Evolutionary conservation across 768 basidiomycete genomes (phyloP).

Genomic region (Mrakia frigida): DNA sequence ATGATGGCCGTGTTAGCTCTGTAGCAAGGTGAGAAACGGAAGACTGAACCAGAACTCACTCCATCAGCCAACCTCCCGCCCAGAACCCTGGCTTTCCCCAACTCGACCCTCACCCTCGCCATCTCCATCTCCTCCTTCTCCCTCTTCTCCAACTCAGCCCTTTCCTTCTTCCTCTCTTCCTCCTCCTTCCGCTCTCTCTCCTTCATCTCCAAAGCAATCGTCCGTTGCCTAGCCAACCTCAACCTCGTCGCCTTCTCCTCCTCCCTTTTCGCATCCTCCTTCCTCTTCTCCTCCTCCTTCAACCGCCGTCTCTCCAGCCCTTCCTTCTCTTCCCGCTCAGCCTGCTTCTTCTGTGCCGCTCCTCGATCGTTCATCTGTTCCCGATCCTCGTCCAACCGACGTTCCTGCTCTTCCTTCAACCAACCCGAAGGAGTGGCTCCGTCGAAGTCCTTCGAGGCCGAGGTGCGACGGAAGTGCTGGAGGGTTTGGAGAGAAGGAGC

Average conservation of each 20-base stretch:
- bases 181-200: background rate
- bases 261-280: slow-evolving; percentile 5
- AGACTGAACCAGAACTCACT: background rate
- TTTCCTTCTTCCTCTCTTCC: background rate
- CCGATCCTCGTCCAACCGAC: slow-evolving; percentile 1
- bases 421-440: background rate
- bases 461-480: background rate
- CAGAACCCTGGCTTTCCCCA: background rate
- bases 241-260: slow-evolving; percentile 3
- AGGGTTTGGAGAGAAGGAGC: background rate
- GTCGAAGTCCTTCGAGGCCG: background rate
- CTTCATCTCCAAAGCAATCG: background rate
- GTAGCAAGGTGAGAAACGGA: background rate
- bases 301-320: background rate
- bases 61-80: slow-evolving; percentile 26
- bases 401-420: background rate
- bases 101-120: slow-evolving; percentile 7
- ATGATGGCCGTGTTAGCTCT: background rate
- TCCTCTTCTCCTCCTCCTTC: background rate
- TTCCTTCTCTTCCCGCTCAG: background rate
- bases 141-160: background rate
- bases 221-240: background rate
- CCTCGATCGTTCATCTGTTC: background rate
- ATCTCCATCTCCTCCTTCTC: slow-evolving; percentile 8
- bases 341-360: background rate